Conservation (phyloP, 2,329 filamentous ascomycete genomes). For the Talaromyces sp. region DNA sequence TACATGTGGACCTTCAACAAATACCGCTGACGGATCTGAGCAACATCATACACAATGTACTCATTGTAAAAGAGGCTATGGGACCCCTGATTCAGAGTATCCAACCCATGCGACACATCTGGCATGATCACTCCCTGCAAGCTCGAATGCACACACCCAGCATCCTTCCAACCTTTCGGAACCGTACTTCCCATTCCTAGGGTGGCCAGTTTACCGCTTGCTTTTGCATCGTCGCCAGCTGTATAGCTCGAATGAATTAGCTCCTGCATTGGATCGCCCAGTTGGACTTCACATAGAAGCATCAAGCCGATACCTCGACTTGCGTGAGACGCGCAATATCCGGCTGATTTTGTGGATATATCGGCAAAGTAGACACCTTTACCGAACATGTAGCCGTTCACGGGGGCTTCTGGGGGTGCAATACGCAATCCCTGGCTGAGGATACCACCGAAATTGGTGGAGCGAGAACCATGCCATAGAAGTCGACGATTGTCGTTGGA, state of each 20-base stretch:
- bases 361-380: constrained; percentile 87
- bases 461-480: constrained; percentile 81
- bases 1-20: constrained; percentile 41
- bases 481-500: constrained; percentile 63
- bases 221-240: constrained; percentile 60
- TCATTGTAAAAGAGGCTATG: constrained; percentile 36
- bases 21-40: constrained; percentile 45
- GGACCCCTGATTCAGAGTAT: background rate
- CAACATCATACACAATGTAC: constrained; percentile 47
- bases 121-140: constrained; percentile 64
- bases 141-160: constrained; percentile 57
- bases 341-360: constrained; percentile 75
- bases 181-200: constrained; percentile 63
- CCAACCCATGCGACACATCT: constrained; percentile 20
- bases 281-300: constrained; percentile 76
- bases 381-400: constrained; percentile 79
- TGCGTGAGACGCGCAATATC: constrained; percentile 61
- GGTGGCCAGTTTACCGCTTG: constrained; percentile 59
- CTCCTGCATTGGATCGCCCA: constrained; percentile 69
- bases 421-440: constrained; percentile 84
- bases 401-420: constrained; percentile 70
- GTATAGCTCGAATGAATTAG: constrained; percentile 54
- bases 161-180: constrained; percentile 71
- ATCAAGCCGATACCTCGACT: constrained; percentile 69
- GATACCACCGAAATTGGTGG: constrained; percentile 82